Conservation (phyloP, 2,329 filamentous ascomycete genomes). For the Capronia epimyces region DNA sequence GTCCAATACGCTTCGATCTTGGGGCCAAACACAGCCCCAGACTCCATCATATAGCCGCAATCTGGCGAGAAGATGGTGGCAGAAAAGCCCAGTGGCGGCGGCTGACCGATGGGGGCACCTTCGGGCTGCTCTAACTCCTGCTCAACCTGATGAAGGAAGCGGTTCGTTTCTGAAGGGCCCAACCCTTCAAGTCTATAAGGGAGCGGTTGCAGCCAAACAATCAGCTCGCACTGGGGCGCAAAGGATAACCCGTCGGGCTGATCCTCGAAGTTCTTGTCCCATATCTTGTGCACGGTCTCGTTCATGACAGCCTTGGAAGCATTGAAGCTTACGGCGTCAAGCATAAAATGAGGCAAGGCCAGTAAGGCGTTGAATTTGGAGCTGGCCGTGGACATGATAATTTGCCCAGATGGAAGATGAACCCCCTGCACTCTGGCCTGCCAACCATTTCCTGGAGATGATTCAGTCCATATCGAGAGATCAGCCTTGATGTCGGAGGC, state of each 20-base stretch:
- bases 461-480: constrained; percentile 66
- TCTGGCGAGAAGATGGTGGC: constrained; percentile 60
- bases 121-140: constrained; percentile 55
- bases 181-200: constrained; percentile 31
- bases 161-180: constrained; percentile 30
- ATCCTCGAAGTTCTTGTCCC: constrained; percentile 46
- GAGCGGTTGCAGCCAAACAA: constrained; percentile 71
- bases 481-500: constrained; percentile 57
- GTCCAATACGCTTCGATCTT: constrained; percentile 51
- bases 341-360: constrained; percentile 74
- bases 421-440: constrained; percentile 76
- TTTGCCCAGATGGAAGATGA: constrained; percentile 75
- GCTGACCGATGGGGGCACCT: constrained; percentile 49
- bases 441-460: constrained; percentile 66
- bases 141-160: constrained; percentile 49
- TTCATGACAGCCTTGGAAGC: constrained; percentile 63
- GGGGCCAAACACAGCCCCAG: constrained; percentile 46
- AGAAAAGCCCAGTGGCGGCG: constrained; percentile 53
- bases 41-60: constrained; percentile 60
- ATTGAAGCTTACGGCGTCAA: constrained; percentile 52
- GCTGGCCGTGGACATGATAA: constrained; percentile 81
- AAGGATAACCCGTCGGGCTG: constrained; percentile 44
- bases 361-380: constrained; percentile 94
- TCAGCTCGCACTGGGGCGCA: constrained; percentile 76
- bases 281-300: constrained; percentile 61